Conservation (phyloP, 129 eudicot species). For the Chrysanthemum seticuspe region DNA sequence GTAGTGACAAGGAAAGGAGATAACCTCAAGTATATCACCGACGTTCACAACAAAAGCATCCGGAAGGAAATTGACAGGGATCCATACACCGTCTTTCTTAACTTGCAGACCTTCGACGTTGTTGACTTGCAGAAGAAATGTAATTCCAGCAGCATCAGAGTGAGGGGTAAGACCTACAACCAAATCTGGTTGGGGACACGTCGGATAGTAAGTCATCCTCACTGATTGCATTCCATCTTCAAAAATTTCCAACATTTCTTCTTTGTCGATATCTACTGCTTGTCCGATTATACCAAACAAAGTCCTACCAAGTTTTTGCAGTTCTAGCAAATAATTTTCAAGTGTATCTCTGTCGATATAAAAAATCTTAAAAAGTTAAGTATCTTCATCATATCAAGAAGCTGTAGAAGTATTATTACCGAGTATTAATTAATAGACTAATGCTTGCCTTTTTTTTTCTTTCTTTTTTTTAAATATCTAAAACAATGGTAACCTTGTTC, state of each 20-base stretch:
- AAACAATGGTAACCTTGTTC: no score
- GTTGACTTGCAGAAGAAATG: conserved; percentile 51
- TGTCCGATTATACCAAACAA: conserved; percentile 42
- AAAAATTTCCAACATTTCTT: conserved; percentile 38
- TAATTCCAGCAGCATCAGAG: conserved; percentile 54
- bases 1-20: conserved; percentile 4
- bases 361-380: not conserved
- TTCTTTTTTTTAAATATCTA: no score
- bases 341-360: conserved; percentile 39
- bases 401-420: no score
- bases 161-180: conserved; percentile 63
- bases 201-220: conserved; percentile 62
- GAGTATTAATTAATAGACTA: no score
- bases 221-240: conserved; percentile 60
- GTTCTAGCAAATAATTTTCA: conserved; percentile 45
- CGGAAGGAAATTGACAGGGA: conserved; percentile 43
- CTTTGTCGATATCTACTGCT: conserved; percentile 44
- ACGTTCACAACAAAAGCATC: conserved; percentile 58
- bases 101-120: conserved; percentile 57
- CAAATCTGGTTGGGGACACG: conserved; percentile 58
- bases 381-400: not conserved
- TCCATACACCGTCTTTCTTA: conserved; percentile 59
- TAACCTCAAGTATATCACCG: conserved; percentile 69
- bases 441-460: no score
- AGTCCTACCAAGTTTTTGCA: conserved; percentile 39